phyloP scores from a whole-genome alignment of 75 land plant species.

The Picea sitchensis region DNA sequence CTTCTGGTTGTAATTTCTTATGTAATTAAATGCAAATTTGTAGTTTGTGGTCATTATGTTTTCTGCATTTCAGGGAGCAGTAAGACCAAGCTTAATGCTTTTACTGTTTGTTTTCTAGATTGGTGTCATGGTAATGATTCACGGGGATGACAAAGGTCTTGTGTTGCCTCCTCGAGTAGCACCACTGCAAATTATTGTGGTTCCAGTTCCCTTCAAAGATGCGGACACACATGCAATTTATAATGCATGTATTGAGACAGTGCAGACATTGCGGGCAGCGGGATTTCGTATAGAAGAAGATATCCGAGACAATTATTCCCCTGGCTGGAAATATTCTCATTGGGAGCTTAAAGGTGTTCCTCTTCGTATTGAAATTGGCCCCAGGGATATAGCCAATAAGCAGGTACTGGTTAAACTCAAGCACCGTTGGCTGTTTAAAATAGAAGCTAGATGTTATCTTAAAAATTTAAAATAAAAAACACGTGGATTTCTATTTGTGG shows the following conservation, averaged over 20 bases:
- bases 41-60: not conserved
- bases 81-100: not conserved
- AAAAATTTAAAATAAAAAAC: too few species aligned
- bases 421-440: too few species aligned
- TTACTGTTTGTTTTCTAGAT: constrained; percentile 47
- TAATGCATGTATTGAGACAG: constrained; percentile 70
- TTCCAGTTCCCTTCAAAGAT: constrained; percentile 92
- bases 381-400: constrained; percentile 82
- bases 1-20: not conserved
- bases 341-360: constrained; percentile 99
- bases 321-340: constrained; percentile 98
- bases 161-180: constrained; percentile 96
- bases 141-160: constrained; percentile 98
- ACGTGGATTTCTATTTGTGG: too few species aligned
- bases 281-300: constrained; percentile 83
- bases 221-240: constrained; percentile 56
- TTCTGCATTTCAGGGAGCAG: not conserved
- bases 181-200: constrained; percentile 76
- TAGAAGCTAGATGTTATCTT: too few species aligned
- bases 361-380: constrained; percentile 94
- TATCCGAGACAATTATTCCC: constrained; percentile 84
- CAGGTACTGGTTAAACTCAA: constrained; percentile 52
- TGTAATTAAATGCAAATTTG: not conserved
- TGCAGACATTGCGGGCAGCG: constrained; percentile 45
- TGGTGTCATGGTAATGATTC: constrained; percentile 99